Evolutionary conservation across 495 filamentous ascomycete genomes (phyloP), one percentile per base, ranked within the genome.

Genomic region (Staphylotrichum tortipilum): DNA sequence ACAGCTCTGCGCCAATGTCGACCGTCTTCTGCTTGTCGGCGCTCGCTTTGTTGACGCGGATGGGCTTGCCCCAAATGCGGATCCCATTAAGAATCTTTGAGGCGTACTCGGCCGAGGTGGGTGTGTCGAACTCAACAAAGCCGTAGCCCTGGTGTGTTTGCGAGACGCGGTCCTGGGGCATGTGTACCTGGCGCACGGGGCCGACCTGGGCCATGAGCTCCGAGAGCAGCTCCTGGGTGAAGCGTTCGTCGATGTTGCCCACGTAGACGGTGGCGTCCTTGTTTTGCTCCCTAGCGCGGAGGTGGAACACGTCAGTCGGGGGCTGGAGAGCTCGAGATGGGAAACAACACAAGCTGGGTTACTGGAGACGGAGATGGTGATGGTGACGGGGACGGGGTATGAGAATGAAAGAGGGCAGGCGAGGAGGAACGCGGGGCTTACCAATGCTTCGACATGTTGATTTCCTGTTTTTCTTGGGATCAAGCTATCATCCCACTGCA

Each of bases 221-320:
- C 83, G 88, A 95, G 58, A 99, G 82, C 42, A 96, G 73, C 57
- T 83, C 84, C 68, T 96, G 88, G 45, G 86, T 83, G 46, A 88
- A 87, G 61, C 94, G 85, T 70, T 99, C 92, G 68, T 99, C 92
- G 59, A 99, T 85, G 66, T 97, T 97, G 65, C 92, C 92, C 54
- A 97, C 83, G 68, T 99, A 99, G 65, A 96, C 86, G 15, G 92
- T 99, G 41, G 90, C 91, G 70, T 97, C 92, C 65, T 97, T 97
- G 66, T 97, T 89, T 72, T 99, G 92, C 65, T 97, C 91, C 91
- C 91, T 95, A 57, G 4, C n/a, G n/a, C n/a, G n/a, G n/a, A n/a
- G n/a, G n/a, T n/a, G n/a, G n/a, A n/a, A n/a, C n/a, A n/a, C n/a
- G n/a, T n/a, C n/a, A n/a, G n/a, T n/a, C n/a, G n/a, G n/a, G n/a